These are phyloP conservation scores for Lithocarpus polystachyus DNA, from an alignment of 306 rosid species.

Conservation along the genomic window DNA sequence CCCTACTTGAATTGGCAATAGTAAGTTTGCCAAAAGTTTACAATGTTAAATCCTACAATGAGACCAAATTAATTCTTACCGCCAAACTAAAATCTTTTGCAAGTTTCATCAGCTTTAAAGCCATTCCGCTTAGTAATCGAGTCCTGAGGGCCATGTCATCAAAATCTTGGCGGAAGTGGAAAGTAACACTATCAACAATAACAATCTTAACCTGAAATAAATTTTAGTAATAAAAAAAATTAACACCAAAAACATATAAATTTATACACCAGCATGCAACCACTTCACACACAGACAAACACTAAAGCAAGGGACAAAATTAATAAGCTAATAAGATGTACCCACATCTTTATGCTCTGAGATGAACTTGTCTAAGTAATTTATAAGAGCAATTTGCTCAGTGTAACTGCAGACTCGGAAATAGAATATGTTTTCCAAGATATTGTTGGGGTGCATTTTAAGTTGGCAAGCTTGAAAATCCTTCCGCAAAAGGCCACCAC, in stretches of 20 bases:
- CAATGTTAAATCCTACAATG: neutral
- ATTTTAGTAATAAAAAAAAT: neutral
- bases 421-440: constrained; percentile 75
- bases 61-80: constrained; percentile 50
- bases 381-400: constrained; percentile 83
- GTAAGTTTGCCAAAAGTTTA: neutral
- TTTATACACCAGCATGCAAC: neutral
- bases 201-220: constrained; percentile 70
- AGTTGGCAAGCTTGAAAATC: constrained; percentile 39
- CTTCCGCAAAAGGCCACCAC: constrained; percentile 45
- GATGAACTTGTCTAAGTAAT: constrained; percentile 82
- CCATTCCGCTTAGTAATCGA: constrained; percentile 80
- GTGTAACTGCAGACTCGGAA: constrained; percentile 88
- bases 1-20: neutral
- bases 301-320: neutral
- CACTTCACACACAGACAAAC: neutral
- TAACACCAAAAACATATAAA: neutral
- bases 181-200: constrained; percentile 85
- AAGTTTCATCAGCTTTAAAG: constrained; percentile 88
- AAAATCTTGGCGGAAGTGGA: constrained; percentile 94
- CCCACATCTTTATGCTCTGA: constrained; percentile 58
- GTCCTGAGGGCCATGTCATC: constrained; percentile 87
- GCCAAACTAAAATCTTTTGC: constrained; percentile 60
- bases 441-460: constrained; percentile 54
- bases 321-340: neutral